Evolutionary conservation across 768 basidiomycete genomes (phyloP).

Genomic region (Sistotremastrum niveocremeum): DNA sequence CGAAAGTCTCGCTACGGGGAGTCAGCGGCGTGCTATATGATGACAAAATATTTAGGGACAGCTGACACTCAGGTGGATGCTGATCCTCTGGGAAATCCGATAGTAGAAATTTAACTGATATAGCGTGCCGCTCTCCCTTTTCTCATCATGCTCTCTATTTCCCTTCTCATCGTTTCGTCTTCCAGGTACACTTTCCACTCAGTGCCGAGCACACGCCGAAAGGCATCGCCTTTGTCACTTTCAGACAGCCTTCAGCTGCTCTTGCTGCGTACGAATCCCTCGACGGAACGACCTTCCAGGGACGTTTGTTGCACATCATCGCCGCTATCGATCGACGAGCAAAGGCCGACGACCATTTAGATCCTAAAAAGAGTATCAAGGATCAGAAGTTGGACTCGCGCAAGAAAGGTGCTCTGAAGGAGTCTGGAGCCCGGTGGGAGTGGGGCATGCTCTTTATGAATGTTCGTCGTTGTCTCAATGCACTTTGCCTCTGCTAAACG

Average conservation of each 20-base stretch:
- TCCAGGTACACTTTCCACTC: conserved; percentile 44
- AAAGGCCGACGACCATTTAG: conserved; percentile 28
- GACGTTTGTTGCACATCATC: conserved; percentile 80
- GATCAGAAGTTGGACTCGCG: conserved; percentile 44
- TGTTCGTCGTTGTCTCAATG: conserved; percentile 40
- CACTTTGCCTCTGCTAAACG: conserved; percentile 8
- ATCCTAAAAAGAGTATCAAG: conserved; percentile 40
- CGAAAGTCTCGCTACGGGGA: no score
- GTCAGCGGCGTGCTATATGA: neutral
- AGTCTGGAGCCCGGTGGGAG: conserved; percentile 39
- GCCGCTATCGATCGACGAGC: conserved; percentile 61
- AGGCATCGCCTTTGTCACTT: conserved; percentile 52
- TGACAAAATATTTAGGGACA: conserved; percentile 38
- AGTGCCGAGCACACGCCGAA: conserved; percentile 36
- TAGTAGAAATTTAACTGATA: conserved; percentile 45
- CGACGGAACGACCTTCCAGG: conserved; percentile 81
- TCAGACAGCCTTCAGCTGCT: conserved; percentile 30
- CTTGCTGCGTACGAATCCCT: conserved; percentile 62
- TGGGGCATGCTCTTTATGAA: conserved; percentile 97
- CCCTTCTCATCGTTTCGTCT: neutral
- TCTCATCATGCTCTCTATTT: conserved; percentile 5
- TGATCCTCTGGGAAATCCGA: conserved; percentile 45
- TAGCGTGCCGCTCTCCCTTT: conserved; percentile 9
- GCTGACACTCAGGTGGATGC: conserved; percentile 43
- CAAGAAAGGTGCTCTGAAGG: conserved; percentile 56